Conservation (phyloP, 1,284 basidiomycete species). For the Takashimella koratensis region DNA sequence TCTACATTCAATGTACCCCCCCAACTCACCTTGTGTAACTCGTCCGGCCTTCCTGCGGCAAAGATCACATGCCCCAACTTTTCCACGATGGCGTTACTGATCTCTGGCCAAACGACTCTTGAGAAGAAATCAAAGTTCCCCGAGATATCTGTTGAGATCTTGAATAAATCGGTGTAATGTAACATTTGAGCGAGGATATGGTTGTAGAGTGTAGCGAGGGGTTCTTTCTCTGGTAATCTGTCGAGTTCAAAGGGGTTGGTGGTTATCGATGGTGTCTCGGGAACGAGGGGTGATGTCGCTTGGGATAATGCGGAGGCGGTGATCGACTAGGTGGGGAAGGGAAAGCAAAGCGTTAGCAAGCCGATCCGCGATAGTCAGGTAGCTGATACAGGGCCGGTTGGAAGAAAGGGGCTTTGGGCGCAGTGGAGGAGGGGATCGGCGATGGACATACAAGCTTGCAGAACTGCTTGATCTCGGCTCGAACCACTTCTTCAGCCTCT, state of each 20-base stretch:
- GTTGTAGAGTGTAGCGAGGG: slow-evolving; percentile 70
- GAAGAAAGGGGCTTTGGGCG: too few species aligned
- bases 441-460: slow-evolving; percentile 67
- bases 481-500: slow-evolving; percentile 79
- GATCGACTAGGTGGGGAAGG: slow-evolving; percentile 25
- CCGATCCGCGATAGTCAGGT: too few species aligned
- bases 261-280: slow-evolving; percentile 23
- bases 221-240: slow-evolving; percentile 9
- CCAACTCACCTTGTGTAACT: slow-evolving; percentile 72
- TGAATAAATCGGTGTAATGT: slow-evolving; percentile 66
- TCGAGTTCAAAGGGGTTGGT: slow-evolving; percentile 16
- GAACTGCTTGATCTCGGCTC: slow-evolving; percentile 65
- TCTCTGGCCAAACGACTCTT: slow-evolving; percentile 81
- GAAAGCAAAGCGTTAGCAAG: background rate
- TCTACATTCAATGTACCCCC: too few species aligned
- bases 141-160: slow-evolving; percentile 60
- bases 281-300: slow-evolving; percentile 22
- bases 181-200: slow-evolving; percentile 75
- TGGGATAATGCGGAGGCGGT: slow-evolving; percentile 20
- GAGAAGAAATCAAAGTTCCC: slow-evolving; percentile 74
- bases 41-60: slow-evolving; percentile 81
- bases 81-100: slow-evolving; percentile 72
- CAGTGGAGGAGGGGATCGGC: too few species aligned
- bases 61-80: slow-evolving; percentile 80
- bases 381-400: too few species aligned